Conservation (phyloP, 2,329 filamentous ascomycete genomes). For the Ceratocystis albifundus region DNA sequence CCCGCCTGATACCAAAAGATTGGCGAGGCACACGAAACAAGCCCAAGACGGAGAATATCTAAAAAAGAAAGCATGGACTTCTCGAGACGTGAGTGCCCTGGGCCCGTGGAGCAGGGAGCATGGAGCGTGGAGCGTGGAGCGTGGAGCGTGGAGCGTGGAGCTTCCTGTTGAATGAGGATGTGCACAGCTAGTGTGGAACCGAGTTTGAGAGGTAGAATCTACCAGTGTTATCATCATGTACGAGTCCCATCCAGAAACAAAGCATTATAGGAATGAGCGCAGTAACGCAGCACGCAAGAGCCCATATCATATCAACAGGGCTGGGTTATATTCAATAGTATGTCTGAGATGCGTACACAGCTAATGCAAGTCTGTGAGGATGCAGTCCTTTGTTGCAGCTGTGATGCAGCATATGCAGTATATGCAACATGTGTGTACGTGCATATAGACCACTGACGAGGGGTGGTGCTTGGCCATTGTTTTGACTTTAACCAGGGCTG, state of each 20-base stretch:
- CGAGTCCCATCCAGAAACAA: background rate
- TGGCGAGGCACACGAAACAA: background rate
- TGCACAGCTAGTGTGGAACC: background rate
- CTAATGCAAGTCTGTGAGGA: background rate
- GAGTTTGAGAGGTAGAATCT: background rate
- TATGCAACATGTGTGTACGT: constrained; percentile 5
- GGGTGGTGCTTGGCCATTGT: background rate
- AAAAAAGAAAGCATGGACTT: constrained; percentile 3
- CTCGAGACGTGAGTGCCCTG: constrained; percentile 2
- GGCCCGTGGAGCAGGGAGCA: background rate
- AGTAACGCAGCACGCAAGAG: background rate
- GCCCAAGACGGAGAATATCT: background rate
- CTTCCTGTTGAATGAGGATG: constrained; percentile 5
- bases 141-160: background rate
- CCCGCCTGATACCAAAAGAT: background rate
- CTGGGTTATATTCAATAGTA: background rate
- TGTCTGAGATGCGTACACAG: background rate
- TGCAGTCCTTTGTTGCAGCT: background rate
- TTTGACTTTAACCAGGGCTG: too few relatives aligned
- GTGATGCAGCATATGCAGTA: background rate
- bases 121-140: too few relatives aligned
- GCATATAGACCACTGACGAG: background rate
- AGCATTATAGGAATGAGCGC: background rate
- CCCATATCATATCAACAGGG: background rate
- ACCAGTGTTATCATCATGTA: background rate